phyloP scores from a whole-genome alignment of 768 basidiomycete genomes.

The Leccinum truebloodii region DNA sequence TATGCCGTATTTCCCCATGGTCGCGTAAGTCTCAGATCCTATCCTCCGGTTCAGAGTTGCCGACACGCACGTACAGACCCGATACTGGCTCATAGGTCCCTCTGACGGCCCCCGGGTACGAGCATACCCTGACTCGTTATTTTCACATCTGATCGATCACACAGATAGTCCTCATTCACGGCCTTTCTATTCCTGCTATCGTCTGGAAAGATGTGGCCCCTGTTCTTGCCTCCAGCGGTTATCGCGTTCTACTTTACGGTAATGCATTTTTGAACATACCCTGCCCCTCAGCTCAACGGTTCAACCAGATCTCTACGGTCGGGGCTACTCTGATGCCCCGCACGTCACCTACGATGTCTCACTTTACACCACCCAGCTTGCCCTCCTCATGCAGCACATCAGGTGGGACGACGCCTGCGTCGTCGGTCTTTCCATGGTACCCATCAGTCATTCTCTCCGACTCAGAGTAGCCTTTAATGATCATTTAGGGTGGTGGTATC shows the following conservation, averaged over 20 bases:
- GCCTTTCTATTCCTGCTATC: constrained; percentile 73
- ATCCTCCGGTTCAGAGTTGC: background rate
- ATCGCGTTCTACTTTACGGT: constrained; percentile 80
- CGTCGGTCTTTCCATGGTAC: constrained; percentile 76
- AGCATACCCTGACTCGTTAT: background rate
- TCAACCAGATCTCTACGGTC: constrained; percentile 69
- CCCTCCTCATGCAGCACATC: constrained; percentile 77
- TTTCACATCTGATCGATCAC: constrained; percentile 4
- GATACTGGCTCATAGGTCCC: constrained; percentile 80
- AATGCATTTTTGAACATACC: constrained; percentile 7
- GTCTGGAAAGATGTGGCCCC: constrained; percentile 79
- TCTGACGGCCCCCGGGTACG: constrained; percentile 62
- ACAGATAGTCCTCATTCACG: constrained; percentile 77
- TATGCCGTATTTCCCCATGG: constrained; percentile 78
- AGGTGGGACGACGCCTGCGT: constrained; percentile 68
- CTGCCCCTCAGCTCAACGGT: constrained; percentile 4
- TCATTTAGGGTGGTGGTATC: constrained; percentile 66
- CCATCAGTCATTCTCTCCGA: background rate
- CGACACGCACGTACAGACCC: constrained; percentile 43
- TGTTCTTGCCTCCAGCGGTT: constrained; percentile 58
- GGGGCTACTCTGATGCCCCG: constrained; percentile 83
- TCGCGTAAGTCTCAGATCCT: constrained; percentile 42
- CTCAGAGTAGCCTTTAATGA: background rate
- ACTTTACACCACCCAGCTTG: constrained; percentile 77
- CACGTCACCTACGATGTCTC: constrained; percentile 62